Base-by-base conservation (phyloP, 2,329 filamentous ascomycete species). In the Neurospora sp. region DNA sequence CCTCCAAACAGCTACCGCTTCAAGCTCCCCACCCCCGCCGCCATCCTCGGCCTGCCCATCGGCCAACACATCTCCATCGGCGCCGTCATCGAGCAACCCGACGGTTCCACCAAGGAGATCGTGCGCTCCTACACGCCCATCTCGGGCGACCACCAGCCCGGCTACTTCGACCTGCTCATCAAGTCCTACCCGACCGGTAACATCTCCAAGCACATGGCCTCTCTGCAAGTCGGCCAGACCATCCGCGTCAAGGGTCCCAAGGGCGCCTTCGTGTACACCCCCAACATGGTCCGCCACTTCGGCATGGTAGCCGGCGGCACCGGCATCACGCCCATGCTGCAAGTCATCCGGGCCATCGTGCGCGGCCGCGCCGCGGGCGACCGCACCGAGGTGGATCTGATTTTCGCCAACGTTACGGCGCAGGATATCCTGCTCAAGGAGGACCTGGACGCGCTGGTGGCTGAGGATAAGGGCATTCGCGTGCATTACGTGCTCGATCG, bases 221-320 rank as follows among this genome's bases (percentile, higher is more conserved):
- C 88, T 12, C 87, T 99, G 72, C 87, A 87, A 73, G 86, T 97
- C 71, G 94, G 95, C 72, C 89, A 97, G 81, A 90, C 87, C 72
- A 96, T 99, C 86, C 92, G 92, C 80, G 91, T 98, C 77, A 90
- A 88, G 77, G 96, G 96, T 10, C 96, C 96, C 81, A 98, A 98
- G 87, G 96, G 96, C 76, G 95, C 95, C 76, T 97, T 99, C 86
- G 92, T 97, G 73, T 99, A 99, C 84, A 92, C 91, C 19, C 93
- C 95, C 76, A 97, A 97, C 86, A 95, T 99, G 92, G 92, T 95
- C 76, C 90, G 92, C 74, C 92, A 92, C 82, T 97, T 99, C 75
- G 96, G 94, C 79, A 99, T 99, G 96, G 92, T 99, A 79, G 93
- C 96, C 73, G 96, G 96, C 75, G 96, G 96, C 74, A 98, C 96